Evolutionary conservation across 2,329 filamentous ascomycete species (phyloP).

Genomic region (Pseudocercospora vitis): DNA sequence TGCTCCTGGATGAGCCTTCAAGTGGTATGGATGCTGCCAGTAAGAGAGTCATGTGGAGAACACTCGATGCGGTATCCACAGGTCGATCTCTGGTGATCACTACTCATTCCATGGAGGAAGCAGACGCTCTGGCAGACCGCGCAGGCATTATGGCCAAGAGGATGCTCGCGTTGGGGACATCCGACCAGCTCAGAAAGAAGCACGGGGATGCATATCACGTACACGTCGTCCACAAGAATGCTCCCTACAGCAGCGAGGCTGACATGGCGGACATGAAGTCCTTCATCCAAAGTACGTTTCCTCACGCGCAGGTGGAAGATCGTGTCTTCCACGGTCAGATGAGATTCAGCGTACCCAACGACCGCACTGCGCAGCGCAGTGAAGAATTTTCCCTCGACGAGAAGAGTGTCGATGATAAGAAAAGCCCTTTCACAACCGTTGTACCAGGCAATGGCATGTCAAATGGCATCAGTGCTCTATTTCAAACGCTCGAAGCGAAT

Average conservation of each 20-base stretch:
- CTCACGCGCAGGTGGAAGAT: constrained; percentile 66
- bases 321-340: constrained; percentile 83
- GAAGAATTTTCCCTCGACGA: constrained; percentile 19
- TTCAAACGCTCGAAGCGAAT: constrained; percentile 70
- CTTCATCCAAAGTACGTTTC: constrained; percentile 66
- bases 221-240: constrained; percentile 73
- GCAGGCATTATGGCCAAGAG: constrained; percentile 82
- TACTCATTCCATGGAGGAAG: constrained; percentile 94
- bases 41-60: constrained; percentile 92
- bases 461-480: constrained; percentile 64
- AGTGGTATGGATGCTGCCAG: constrained; percentile 87
- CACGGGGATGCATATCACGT: constrained; percentile 80
- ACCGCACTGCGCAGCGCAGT: constrained; percentile 27
- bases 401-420: constrained; percentile 17
- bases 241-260: constrained; percentile 67
- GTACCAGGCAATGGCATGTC: constrained; percentile 8
- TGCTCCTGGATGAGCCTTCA: constrained; percentile 85
- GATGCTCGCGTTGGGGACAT: constrained; percentile 82
- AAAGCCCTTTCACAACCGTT: constrained; percentile 13
- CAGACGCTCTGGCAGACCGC: constrained; percentile 78
- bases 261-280: constrained; percentile 66
- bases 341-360: constrained; percentile 71
- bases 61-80: constrained; percentile 68
- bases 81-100: constrained; percentile 84
- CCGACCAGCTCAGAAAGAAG: constrained; percentile 67